Evolutionary conservation across 257 asterid species (phyloP).

Genomic region (Fraxinus anomala): DNA sequence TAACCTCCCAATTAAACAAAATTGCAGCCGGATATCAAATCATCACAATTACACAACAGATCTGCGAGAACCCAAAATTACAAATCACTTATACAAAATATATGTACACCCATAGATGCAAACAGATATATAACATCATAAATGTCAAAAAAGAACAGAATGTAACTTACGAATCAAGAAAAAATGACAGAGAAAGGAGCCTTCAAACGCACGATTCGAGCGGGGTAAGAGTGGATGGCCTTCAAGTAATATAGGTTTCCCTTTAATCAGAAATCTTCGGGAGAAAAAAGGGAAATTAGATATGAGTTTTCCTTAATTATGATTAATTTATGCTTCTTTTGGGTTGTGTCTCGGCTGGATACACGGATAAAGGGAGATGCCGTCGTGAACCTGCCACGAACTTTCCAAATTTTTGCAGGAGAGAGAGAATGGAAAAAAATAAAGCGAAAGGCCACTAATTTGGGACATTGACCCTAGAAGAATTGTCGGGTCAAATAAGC

Average conservation of each 20-base stretch:
- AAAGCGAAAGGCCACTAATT: neutral
- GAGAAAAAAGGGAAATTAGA: neutral
- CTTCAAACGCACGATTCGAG: slow-evolving; percentile 1
- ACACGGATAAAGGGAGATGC: neutral
- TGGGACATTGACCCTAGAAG: neutral
- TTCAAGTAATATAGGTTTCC: slow-evolving; percentile 15
- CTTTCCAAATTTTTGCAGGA: neutral
- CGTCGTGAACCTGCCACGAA: neutral
- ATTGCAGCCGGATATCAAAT: neutral
- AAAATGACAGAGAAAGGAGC: slow-evolving; percentile 13
- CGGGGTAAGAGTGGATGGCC: slow-evolving; percentile 6
- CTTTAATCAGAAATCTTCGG: slow-evolving; percentile 11
- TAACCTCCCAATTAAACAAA: neutral
- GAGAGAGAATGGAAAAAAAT: neutral
- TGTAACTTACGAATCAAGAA: slow-evolving; percentile 17
- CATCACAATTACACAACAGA: neutral
- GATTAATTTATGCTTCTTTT: neutral
- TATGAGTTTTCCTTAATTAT: slow-evolving; percentile 1
- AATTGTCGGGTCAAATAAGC: neutral
- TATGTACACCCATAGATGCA: neutral
- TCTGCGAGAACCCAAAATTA: neutral
- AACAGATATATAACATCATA: neutral
- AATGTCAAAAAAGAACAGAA: neutral
- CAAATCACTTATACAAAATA: neutral
- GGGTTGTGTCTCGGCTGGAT: slow-evolving; percentile 1